Evolutionary conservation across 2,329 filamentous ascomycete genomes (phyloP), one percentile per base, ranked within the genome.

Genomic region (Emmonsiellopsis sp.): DNA sequence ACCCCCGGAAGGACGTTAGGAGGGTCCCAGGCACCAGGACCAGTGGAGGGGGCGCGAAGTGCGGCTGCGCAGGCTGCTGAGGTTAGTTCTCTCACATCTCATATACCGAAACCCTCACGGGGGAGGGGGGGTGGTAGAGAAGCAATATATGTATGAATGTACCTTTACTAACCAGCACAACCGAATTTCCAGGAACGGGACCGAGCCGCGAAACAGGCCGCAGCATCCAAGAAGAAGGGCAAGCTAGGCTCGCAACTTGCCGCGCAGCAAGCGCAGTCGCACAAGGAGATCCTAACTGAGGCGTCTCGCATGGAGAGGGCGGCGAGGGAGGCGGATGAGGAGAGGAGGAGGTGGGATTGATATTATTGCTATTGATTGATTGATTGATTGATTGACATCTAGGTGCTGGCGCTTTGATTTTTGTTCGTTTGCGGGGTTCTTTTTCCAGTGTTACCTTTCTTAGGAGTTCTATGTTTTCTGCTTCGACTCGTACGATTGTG

Each of bases 1-100:
- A 0, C 80, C 75, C 55, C 80, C 76, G 72, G 72, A 7, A 77
- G 86, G 57, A 86, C 84, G 2, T 70, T 93, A 42, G 87, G 87
- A 17, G 78, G 78, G 43, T 64, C 66, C n/a, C 64, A 65, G 11
- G 56, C 60, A 40, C 42, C 60, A 7, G 59, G 61, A 27, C 66
- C 60, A 56, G 56, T 61, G 60, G 34, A 70, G 2, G 74, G 75
- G 17, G 84, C 88, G 36, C 78, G 85, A 55, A 77, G 76, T 53
- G 87, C 83, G 56, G 91, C 91, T 3, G 89, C 88, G 0, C 80
- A 82, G 59, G 91, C 90, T 51, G 91, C 91, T 56, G 87, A 94
- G 84, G 90, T 94, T 69, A 66, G 82, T 74, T 59, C 27, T n/a
- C 9, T 34, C 7, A 5, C 14, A 32, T 5, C 14, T n/a, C 27